A percentile compares a stretch with the other conserved stretches of the same genome.
Conservation (phyloP, 371 early-diverging fungal species). For the Rhizopus delemar region DNA sequence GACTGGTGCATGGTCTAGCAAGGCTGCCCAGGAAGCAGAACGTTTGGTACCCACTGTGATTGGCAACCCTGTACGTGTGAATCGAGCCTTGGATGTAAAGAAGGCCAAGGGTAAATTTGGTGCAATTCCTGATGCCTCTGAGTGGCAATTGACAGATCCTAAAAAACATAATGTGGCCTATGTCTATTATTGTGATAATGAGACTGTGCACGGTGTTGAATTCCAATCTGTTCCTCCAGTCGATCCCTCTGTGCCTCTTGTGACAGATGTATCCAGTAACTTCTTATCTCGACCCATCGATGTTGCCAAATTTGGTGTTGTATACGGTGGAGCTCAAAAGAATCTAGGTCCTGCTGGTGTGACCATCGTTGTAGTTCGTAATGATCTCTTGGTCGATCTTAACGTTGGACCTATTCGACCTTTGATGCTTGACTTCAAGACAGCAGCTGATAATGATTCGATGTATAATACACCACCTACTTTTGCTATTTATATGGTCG, state of each 20-base stretch:
- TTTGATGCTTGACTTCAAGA: conserved; percentile 85
- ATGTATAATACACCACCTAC: conserved; percentile 97
- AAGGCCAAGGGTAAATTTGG: conserved; percentile 54
- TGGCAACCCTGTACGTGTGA: conserved; percentile 50
- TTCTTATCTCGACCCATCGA: conserved; percentile 86
- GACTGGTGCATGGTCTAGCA: conserved; percentile 91
- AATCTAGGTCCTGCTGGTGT: conserved; percentile 96
- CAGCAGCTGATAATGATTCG: conserved; percentile 77
- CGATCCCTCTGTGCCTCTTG: conserved; percentile 74
- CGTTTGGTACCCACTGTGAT: conserved; percentile 61
- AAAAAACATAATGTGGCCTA: conserved; percentile 68
- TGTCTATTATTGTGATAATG: conserved; percentile 96
- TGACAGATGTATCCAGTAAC: conserved; percentile 95
- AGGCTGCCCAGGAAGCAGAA: conserved; percentile 85
- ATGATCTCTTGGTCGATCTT: conserved; percentile 74
- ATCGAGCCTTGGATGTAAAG: conserved; percentile 67
- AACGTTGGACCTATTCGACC: conserved; percentile 63
- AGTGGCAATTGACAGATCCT: conserved; percentile 76
- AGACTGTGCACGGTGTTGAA: conserved; percentile 97
- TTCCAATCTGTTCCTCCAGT: conserved; percentile 61
- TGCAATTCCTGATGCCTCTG: conserved; percentile 55
- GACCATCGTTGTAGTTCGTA: conserved; percentile 87
- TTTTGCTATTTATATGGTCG: conserved; percentile 90
- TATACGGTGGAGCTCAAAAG: conserved; percentile 97
- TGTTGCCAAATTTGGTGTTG: conserved; percentile 79